Base-by-base conservation (phyloP, 352 stramenopile species). In the Peronospora belbahrii region DNA sequence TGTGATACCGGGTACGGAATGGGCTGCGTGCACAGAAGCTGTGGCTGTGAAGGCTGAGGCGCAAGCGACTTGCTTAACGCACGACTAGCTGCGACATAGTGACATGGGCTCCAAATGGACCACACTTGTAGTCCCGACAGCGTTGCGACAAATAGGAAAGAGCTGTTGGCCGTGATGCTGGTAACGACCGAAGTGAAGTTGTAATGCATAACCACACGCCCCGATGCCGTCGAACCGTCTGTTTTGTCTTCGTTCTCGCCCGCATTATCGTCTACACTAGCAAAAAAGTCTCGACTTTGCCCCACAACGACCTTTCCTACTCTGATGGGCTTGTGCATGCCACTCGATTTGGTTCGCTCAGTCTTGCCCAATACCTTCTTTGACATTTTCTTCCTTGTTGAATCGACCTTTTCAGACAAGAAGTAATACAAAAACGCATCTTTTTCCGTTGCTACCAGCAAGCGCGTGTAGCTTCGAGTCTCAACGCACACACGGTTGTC, bases 81-180 rank as follows among this genome's bases (percentile, higher is more conserved):
- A 11, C 78, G 65, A 47, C 74, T 85, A 6, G 78, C 74, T 20
- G 81, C 81, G 6, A 87, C 56, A 18, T 83, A 82, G 42, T 90
- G 76, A 48, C 81, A 93, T 22, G 81, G 81, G 46, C 77, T 93
- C 81, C 81, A 93, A 31, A 93, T 86, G 7, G 78, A 88, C 81
- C 81, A 93, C 0, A 93, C 71, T 52, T 93, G 78, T 10, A 93
- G 42, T 0, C 66, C 71, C 1, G 77, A 73, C 4, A 75, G 61
- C 23, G 81, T 85, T 17, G 70, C 76, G 2, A 79, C 81, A 51
- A 93, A 93, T 17, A 93, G 57, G 37, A 90, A 93, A 8, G 78
- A 90, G 44, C 81, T 93, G 48, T 93, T 93, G 23, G 81, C 81
- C 0, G 77, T 71, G 42, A 93, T 80, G 25, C 53, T 75, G 2